A percentile compares a stretch with the other conserved stretches of the same genome.
Conservation (phyloP, 148 eudicot species). For the Rhododendron simsii region DNA sequence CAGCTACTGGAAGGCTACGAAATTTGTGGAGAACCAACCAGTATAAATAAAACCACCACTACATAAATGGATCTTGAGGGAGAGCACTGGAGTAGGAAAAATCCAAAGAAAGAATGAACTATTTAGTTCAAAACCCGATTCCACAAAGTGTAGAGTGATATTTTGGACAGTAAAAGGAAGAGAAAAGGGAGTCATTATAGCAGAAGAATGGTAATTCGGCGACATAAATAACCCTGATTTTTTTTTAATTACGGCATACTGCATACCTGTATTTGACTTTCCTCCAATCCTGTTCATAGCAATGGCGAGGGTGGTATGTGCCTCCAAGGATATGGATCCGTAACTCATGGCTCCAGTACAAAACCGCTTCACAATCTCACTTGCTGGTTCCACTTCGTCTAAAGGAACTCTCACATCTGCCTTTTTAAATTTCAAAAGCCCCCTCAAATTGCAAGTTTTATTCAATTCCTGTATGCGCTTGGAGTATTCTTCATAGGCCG, state of each 20-base stretch:
- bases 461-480: constrained; percentile 82
- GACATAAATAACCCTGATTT: neutral
- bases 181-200: neutral
- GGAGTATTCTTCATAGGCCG: constrained; percentile 87
- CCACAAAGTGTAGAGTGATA: neutral
- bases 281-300: constrained; percentile 99
- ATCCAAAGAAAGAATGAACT: neutral
- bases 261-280: constrained; percentile 90
- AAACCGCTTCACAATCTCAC: constrained; percentile 96
- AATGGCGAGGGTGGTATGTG: constrained; percentile 84
- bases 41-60: neutral
- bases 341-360: constrained; percentile 99
- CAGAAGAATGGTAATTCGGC: neutral
- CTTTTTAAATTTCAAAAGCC: constrained; percentile 85
- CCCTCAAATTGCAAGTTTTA: constrained; percentile 82
- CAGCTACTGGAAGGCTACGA: neutral
- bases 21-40: neutral
- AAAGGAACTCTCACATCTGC: constrained; percentile 52
- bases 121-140: constrained; percentile 2
- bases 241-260: constrained; percentile 35
- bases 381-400: constrained; percentile 92
- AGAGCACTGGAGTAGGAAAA: neutral
- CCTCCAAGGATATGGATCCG: constrained; percentile 96
- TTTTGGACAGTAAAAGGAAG: neutral
- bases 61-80: neutral